These are phyloP conservation scores for Diaporthe velutina DNA, from an alignment of 2,329 filamentous ascomycete genomes.

Conservation along the genomic window DNA sequence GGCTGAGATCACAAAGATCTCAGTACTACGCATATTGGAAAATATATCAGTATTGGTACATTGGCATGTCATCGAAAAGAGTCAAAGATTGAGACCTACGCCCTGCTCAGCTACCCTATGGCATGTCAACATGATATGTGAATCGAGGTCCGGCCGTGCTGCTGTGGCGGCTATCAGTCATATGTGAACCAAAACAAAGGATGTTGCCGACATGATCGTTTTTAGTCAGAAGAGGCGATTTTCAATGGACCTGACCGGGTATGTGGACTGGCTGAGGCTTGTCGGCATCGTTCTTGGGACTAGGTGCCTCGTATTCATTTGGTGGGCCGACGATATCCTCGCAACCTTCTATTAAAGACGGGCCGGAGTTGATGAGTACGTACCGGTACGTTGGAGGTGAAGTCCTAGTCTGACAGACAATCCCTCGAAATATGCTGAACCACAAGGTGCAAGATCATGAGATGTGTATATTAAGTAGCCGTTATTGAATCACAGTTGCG, in stretches of 20 bases:
- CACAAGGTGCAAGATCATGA: too few relatives aligned
- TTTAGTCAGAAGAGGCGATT: background rate
- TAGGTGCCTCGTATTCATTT: background rate
- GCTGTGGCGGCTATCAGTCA: background rate
- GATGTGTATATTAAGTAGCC: too few relatives aligned
- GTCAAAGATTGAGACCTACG: background rate
- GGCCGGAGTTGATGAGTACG: background rate
- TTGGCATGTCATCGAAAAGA: background rate
- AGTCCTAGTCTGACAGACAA: too few relatives aligned
- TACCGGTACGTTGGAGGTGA: background rate
- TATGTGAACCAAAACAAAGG: fast-evolving
- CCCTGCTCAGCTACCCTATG: background rate
- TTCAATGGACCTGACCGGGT: background rate
- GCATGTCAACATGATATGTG: background rate
- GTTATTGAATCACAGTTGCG: too few relatives aligned
- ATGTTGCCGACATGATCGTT: too few relatives aligned
- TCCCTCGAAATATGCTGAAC: too few relatives aligned
- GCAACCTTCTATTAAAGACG: fast-evolving
- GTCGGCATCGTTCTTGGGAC: background rate
- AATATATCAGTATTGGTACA: background rate
- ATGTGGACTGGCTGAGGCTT: background rate
- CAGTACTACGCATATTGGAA: background rate
- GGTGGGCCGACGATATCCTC: background rate
- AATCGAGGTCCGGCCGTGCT: background rate
- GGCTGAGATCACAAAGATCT: background rate